phyloP scores from a whole-genome alignment of 495 filamentous ascomycete genomes.

The Hypoxylon crocopeplum region DNA sequence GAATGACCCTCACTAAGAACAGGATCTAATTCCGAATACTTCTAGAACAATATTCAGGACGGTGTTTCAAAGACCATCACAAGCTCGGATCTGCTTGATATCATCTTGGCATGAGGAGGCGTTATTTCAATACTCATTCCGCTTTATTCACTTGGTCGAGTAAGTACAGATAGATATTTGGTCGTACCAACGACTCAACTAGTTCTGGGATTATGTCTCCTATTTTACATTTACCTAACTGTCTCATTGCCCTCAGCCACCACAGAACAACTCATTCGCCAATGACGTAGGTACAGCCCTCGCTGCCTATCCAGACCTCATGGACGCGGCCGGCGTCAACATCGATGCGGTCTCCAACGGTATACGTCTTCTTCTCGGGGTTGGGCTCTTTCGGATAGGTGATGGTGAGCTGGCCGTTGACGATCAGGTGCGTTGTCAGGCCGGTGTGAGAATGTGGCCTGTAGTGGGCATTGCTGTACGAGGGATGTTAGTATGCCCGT shows the following conservation, averaged over 20 bases:
- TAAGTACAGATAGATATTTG: too few species aligned
- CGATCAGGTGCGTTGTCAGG: slow-evolving; percentile 79
- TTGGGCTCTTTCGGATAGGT: slow-evolving; percentile 71
- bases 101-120: too few species aligned
- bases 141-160: too few species aligned
- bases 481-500: neutral
- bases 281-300: slow-evolving; percentile 87
- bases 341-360: slow-evolving; percentile 73
- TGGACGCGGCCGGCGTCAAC: slow-evolving; percentile 74
- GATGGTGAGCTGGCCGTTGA: slow-evolving; percentile 72
- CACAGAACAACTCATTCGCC: slow-evolving; percentile 62
- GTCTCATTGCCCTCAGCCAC: neutral
- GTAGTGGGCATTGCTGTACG: slow-evolving; percentile 68
- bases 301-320: slow-evolving; percentile 82
- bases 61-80: too few species aligned
- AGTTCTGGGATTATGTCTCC: neutral
- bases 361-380: slow-evolving; percentile 70
- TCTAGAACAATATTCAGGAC: too few species aligned
- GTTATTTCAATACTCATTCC: too few species aligned
- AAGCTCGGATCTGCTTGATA: too few species aligned
- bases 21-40: too few species aligned
- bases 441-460: slow-evolving; percentile 73
- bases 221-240: neutral
- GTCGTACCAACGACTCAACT: too few species aligned
- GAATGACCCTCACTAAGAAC: too few species aligned